These are phyloP conservation scores for Huntiella moniliformis DNA, from an alignment of 2,329 filamentous ascomycete species.

Conservation along the genomic window DNA sequence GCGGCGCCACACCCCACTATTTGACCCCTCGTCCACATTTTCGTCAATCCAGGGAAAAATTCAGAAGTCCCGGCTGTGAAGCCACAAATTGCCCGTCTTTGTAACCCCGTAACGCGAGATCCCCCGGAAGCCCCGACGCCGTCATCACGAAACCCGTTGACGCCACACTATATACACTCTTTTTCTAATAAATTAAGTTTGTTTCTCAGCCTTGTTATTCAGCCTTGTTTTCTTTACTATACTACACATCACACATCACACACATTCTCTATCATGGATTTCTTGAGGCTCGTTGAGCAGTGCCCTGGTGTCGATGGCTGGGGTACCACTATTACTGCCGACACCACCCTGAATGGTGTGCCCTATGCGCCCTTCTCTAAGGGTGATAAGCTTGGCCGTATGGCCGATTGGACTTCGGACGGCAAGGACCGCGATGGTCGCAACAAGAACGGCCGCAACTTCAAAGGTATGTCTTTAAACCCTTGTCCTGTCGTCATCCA, in stretches of 20 bases:
- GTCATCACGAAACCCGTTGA: neutral
- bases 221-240: constrained; percentile 5
- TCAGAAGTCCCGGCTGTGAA: constrained; percentile 4
- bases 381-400: constrained; percentile 93
- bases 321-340: constrained; percentile 66
- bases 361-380: constrained; percentile 98
- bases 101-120: neutral
- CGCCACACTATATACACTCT: too few relatives aligned
- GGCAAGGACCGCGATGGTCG: constrained; percentile 63
- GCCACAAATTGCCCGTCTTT: neutral
- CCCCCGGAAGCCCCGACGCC: neutral
- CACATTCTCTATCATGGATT: constrained; percentile 16
- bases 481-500: neutral
- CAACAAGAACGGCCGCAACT: constrained; percentile 74
- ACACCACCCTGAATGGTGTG: constrained; percentile 83
- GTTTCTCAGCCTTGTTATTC: neutral
- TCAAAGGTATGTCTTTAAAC: constrained; percentile 46
- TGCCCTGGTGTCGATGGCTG: constrained; percentile 64
- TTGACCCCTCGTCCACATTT: constrained; percentile 11
- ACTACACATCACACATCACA: neutral
- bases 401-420: constrained; percentile 95
- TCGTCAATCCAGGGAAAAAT: constrained; percentile 10
- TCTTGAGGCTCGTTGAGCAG: constrained; percentile 46
- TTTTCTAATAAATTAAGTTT: neutral
- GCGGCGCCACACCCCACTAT: constrained; percentile 1